These are phyloP conservation scores for Stephanodiscus minutulus DNA, from an alignment of 108 stramenopile species.

Conservation along the genomic window DNA sequence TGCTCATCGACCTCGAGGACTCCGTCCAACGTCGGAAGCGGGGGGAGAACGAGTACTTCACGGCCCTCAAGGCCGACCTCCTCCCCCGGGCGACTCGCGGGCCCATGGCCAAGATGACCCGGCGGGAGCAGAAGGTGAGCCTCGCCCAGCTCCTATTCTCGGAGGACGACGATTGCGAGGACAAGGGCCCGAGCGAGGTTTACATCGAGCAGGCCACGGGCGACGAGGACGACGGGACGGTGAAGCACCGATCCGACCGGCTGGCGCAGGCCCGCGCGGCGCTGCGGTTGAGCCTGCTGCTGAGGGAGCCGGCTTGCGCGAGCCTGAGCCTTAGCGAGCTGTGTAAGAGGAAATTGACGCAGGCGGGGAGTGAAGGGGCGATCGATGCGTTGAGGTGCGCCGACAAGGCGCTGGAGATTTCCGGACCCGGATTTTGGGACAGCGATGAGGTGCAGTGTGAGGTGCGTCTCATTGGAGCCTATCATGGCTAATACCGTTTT, in stretches of 20 bases:
- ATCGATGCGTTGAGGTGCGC: slow-evolving; percentile 84
- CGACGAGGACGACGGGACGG: slow-evolving; percentile 67
- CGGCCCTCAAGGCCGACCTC: slow-evolving; percentile 76
- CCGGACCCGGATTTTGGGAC: slow-evolving; percentile 87
- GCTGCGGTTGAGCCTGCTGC: slow-evolving; percentile 68
- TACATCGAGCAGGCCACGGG: slow-evolving; percentile 62
- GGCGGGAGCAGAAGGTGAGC: slow-evolving; percentile 86
- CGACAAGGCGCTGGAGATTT: slow-evolving; percentile 86
- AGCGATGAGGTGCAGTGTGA: slow-evolving; percentile 84
- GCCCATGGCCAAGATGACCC: slow-evolving; percentile 70
- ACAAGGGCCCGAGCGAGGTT: slow-evolving; percentile 86
- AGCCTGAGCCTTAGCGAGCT: slow-evolving; percentile 86
- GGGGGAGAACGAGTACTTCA: slow-evolving; percentile 84
- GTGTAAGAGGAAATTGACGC: slow-evolving; percentile 80
- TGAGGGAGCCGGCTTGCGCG: slow-evolving; percentile 87
- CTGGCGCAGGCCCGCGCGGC: slow-evolving; percentile 76
- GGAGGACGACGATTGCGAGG: slow-evolving; percentile 83
- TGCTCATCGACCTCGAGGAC: slow-evolving; percentile 89
- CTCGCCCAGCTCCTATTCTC: slow-evolving; percentile 87
- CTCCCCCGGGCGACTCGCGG: slow-evolving; percentile 80
- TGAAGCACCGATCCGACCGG: slow-evolving; percentile 64
- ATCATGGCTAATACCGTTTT: background rate
- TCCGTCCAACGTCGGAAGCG: slow-evolving; percentile 80
- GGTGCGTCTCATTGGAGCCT: slow-evolving; percentile 55
- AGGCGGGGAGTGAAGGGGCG: slow-evolving; percentile 75